These are phyloP conservation scores for Trichophyton benhamiae DNA, from an alignment of 2,329 filamentous ascomycete genomes.

Conservation along the genomic window DNA sequence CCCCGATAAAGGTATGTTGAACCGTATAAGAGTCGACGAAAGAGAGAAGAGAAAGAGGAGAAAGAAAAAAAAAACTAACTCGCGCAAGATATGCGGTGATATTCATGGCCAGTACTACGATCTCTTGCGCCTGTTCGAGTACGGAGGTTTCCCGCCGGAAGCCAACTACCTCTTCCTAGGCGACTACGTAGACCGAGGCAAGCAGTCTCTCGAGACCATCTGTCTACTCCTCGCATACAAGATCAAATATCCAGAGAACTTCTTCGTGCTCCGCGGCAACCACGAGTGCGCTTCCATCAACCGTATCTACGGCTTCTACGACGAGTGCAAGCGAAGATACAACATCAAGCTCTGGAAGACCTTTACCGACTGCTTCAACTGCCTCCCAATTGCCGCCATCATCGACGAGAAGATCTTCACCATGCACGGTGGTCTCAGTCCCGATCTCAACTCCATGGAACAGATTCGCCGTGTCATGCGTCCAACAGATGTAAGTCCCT, in stretches of 20 bases:
- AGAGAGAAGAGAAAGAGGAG: too few relatives aligned
- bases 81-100: constrained; percentile 81
- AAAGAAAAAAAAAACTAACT: not conserved
- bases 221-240: constrained; percentile 95
- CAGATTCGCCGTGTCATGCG: constrained; percentile 98
- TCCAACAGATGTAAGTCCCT: constrained; percentile 78
- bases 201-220: constrained; percentile 98
- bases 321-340: constrained; percentile 97
- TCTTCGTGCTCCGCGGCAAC: constrained; percentile 96
- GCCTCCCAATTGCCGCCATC: constrained; percentile 92
- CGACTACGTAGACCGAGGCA: constrained; percentile 97
- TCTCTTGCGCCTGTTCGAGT: constrained; percentile 91
- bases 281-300: constrained; percentile 99
- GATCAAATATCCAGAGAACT: constrained; percentile 99
- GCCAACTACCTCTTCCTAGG: constrained; percentile 99
- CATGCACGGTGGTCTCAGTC: constrained; percentile 96
- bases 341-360: constrained; percentile 99
- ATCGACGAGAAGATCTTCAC: constrained; percentile 99
- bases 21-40: not conserved
- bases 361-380: constrained; percentile 99
- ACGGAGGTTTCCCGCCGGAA: constrained; percentile 94
- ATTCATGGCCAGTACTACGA: constrained; percentile 99
- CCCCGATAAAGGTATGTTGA: constrained; percentile 82
- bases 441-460: constrained; percentile 98
- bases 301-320: constrained; percentile 98